These are phyloP conservation scores for Backusella psychrophila DNA, from an alignment of 192 early-diverging fungal species.

Conservation along the genomic window DNA sequence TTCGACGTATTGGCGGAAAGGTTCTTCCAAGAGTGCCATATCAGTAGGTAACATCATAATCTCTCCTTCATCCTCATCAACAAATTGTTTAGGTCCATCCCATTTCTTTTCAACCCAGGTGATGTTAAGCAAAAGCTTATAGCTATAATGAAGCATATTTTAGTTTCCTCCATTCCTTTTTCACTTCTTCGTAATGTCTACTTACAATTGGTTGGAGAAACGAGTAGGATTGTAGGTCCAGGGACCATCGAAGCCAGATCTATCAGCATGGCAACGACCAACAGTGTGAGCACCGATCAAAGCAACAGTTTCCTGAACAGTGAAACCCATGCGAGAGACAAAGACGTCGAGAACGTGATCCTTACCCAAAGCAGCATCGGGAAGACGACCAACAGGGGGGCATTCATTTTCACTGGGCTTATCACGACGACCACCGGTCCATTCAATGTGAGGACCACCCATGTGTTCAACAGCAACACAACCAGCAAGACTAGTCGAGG, in stretches of 20 bases:
- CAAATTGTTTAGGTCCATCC: conserved; percentile 41
- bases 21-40: conserved; percentile 62
- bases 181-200: not conserved
- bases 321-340: conserved; percentile 65
- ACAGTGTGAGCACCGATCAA: conserved; percentile 66
- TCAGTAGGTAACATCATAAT: conserved; percentile 75
- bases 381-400: conserved; percentile 68
- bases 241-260: conserved; percentile 58
- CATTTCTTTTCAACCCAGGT: conserved; percentile 38
- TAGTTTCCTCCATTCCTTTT: not conserved
- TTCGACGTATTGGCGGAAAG: conserved; percentile 57
- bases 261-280: conserved; percentile 62
- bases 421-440: conserved; percentile 57
- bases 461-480: conserved; percentile 66
- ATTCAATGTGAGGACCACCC: conserved; percentile 67
- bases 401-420: conserved; percentile 41
- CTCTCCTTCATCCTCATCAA: conserved; percentile 29
- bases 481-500: conserved; percentile 50
- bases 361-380: conserved; percentile 58
- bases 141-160: conserved; percentile 18
- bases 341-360: conserved; percentile 61
- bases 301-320: conserved; percentile 67
- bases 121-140: conserved; percentile 29
- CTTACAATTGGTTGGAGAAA: conserved; percentile 51
- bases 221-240: conserved; percentile 46